Base-by-base conservation (phyloP, 441 rosid species). In the Jatropha podagrica region DNA sequence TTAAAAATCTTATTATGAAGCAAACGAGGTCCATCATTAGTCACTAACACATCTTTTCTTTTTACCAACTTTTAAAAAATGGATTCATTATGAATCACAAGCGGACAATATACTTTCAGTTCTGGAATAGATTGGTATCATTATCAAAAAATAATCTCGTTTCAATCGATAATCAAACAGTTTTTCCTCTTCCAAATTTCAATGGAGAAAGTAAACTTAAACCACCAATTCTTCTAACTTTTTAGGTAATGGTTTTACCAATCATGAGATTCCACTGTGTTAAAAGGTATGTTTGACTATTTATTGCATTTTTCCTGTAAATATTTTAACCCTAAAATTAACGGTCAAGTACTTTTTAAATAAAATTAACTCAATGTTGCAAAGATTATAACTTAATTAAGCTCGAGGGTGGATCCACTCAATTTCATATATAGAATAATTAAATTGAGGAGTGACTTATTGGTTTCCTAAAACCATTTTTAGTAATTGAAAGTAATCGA, bases 401-500 rank as follows among this genome's bases (percentile, higher is more conserved):
- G 5, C 42, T 14, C 23, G 15, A 8, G 14, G 65, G 40, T 32
- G 60, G 60, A 68, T 48, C 75, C 60, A 48, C 60, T 27, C 14
- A 42, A 14, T 14, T 0, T 14, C 12, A 65, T 46, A 56, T 23
- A 32, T 71, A 12, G 20, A 59, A 59, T 49, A 59, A 40, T 46
- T 14, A 60, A 46, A 60, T 20, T 32, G 41, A 73, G 32, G 68
- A 62, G 67, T 49, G 68, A 62, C 44, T 60, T 61, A 5, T 62
- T 18, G 56, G 68, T 48, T 60, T 61, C 46, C 56, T 63, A 37
- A 73, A 54, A 32, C 40, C 3, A 54, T 58, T 66, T 67, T 75
- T 41, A 42, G 74, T 63, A 80, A 64, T 78, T 74, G 79, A 82
- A 74, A 78, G 37, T 76, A 81, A 20, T 64, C 59, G 1, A 32